phyloP scores from a whole-genome alignment of 2,329 filamentous ascomycete genomes.

The Zymoseptoria brevis region DNA sequence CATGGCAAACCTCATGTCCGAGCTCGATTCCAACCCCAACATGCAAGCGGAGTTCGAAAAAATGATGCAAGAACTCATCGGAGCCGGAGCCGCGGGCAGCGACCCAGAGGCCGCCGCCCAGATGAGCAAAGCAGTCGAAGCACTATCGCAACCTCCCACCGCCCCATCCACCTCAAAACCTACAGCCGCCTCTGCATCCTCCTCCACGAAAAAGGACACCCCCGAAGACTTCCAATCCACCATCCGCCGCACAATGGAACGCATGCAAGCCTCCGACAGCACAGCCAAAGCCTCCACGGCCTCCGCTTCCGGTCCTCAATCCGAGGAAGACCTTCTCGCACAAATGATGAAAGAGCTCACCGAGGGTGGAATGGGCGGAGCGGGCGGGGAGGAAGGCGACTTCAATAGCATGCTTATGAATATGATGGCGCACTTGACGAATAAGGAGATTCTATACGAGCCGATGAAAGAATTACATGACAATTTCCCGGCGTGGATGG shows the following conservation, averaged over 20 bases:
- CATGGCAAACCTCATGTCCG: slow-evolving; percentile 75
- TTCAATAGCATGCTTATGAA: slow-evolving; percentile 91
- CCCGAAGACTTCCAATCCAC: slow-evolving; percentile 71
- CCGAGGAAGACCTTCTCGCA: slow-evolving; percentile 73
- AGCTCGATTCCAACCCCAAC: slow-evolving; percentile 54
- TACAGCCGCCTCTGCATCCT: slow-evolving; percentile 11
- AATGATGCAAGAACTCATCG: slow-evolving; percentile 43
- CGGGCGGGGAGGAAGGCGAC: slow-evolving; percentile 62
- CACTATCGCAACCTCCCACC: slow-evolving; percentile 12
- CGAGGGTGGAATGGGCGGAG: slow-evolving; percentile 40
- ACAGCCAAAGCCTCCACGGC: slow-evolving; percentile 73
- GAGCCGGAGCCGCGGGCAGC: slow-evolving; percentile 38
- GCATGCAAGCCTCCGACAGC: slow-evolving; percentile 84
- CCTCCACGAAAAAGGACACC: slow-evolving; percentile 5
- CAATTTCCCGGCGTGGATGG: slow-evolving; percentile 87
- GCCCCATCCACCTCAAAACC: slow-evolving; percentile 12
- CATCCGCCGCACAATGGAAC: slow-evolving; percentile 88
- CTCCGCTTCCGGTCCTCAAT: slow-evolving; percentile 44
- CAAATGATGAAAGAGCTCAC: slow-evolving; percentile 88
- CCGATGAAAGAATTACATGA: slow-evolving; percentile 95
- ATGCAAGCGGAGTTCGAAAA: slow-evolving; percentile 70
- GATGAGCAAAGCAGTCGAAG: slow-evolving; percentile 27
- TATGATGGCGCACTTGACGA: slow-evolving; percentile 98
- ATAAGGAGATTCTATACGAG: slow-evolving; percentile 96
- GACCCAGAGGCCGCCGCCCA: slow-evolving; percentile 26